phyloP scores from a whole-genome alignment of 768 basidiomycete species.

The Cantharellus cinnabarinus region DNA sequence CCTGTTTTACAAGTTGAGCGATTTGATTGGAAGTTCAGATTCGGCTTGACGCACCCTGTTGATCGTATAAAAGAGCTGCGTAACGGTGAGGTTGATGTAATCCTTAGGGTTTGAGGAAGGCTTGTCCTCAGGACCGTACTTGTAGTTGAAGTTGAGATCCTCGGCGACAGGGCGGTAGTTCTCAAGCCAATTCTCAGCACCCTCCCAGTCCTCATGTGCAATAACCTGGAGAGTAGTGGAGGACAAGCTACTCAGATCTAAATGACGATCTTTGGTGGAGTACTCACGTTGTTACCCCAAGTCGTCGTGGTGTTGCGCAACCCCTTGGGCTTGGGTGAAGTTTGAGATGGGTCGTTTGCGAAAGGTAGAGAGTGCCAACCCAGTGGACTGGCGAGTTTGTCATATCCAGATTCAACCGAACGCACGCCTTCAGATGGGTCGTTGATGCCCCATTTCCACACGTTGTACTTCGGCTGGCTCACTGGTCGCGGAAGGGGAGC shows the following conservation, averaged over 20 bases:
- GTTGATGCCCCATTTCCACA: conserved; percentile 68
- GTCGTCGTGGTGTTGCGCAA: conserved; percentile 56
- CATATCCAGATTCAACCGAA: conserved; percentile 39
- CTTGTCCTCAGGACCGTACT: conserved; percentile 48
- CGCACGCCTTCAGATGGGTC: conserved; percentile 61
- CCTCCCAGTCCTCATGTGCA: conserved; percentile 86
- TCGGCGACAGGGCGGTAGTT: conserved; percentile 64
- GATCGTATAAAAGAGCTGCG: conserved; percentile 75
- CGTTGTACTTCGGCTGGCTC: conserved; percentile 31
- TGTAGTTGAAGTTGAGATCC: conserved; percentile 41
- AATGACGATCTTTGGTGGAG: too few species aligned
- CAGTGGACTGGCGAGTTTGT: conserved; percentile 57
- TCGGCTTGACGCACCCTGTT: conserved; percentile 26
- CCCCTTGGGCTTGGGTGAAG: conserved; percentile 12
- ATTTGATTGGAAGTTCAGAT: neutral
- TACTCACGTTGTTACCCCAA: conserved; percentile 57
- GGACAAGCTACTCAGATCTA: too few species aligned
- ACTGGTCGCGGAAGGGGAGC: conserved; percentile 16
- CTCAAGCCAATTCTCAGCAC: conserved; percentile 36
- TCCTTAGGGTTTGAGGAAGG: conserved; percentile 47
- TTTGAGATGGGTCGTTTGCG: conserved; percentile 33
- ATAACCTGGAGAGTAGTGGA: conserved; percentile 31
- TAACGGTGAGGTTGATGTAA: conserved; percentile 70
- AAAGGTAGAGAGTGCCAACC: conserved; percentile 85
- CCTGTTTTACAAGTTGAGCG: neutral